phyloP scores from a whole-genome alignment of 768 basidiomycete genomes.

The Phylloporus rhodoxanthus region DNA sequence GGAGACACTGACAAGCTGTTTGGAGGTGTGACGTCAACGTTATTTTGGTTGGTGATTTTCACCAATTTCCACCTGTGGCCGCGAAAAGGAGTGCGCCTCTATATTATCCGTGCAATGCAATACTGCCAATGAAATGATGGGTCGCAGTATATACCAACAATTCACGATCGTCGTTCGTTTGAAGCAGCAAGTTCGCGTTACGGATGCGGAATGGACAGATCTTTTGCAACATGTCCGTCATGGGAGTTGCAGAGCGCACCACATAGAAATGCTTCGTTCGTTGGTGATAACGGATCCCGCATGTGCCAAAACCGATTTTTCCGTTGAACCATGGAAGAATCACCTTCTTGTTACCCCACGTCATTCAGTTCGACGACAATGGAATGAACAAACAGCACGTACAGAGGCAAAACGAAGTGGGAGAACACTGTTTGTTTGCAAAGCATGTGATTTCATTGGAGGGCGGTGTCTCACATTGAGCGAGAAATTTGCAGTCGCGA shows the following conservation, averaged over 20 bases:
- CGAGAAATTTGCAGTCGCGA: neutral
- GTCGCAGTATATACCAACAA: neutral
- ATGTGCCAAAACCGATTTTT: constrained; percentile 23
- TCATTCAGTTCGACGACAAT: constrained; percentile 30
- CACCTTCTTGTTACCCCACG: constrained; percentile 35
- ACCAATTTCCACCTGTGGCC: neutral
- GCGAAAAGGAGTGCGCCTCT: neutral
- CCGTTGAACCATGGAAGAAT: constrained; percentile 26
- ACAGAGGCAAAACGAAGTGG: neutral
- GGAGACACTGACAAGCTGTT: no score
- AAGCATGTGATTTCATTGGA: neutral
- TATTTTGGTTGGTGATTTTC: neutral
- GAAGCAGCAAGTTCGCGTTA: neutral
- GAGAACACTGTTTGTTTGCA: neutral
- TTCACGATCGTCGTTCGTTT: neutral
- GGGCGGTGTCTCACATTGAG: neutral
- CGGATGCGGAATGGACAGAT: neutral
- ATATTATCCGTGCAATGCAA: neutral
- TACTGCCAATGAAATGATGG: neutral
- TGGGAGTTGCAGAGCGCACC: constrained; percentile 25
- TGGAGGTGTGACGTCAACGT: neutral
- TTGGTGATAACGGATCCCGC: constrained; percentile 13
- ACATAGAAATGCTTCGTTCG: constrained; percentile 24
- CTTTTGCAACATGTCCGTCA: neutral
- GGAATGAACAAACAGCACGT: constrained; percentile 29